Percentiles rank a stretch among this genome's conserved stretches.
Conservation (phyloP, 2,329 filamentous ascomycete species). For the Trichoderma polysporum region DNA sequence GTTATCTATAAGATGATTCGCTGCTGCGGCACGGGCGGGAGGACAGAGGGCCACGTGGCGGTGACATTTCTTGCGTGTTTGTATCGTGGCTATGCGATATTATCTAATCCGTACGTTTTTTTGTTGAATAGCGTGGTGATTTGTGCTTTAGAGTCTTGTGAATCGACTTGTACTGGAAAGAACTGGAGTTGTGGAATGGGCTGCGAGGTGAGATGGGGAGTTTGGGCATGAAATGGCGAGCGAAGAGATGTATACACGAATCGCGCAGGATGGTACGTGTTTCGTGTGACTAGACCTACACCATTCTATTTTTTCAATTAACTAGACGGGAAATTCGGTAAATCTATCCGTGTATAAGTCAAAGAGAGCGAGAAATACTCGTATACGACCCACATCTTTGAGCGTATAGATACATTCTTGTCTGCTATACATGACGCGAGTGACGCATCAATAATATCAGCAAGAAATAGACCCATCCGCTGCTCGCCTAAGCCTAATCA, state of each 20-base stretch:
- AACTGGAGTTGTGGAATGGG: neutral
- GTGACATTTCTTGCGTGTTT: neutral
- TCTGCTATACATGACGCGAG: neutral
- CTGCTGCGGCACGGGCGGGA: neutral
- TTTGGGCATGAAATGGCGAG: neutral
- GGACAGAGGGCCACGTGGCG: constrained; percentile 4
- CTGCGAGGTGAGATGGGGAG: neutral
- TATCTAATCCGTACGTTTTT: neutral
- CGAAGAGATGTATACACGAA: neutral
- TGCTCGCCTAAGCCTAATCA: neutral
- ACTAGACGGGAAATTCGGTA: neutral
- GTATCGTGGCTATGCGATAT: neutral
- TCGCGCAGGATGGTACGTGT: neutral
- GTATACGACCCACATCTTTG: neutral
- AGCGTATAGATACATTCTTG: neutral
- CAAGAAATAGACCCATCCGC: neutral
- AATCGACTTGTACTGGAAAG: too few relatives aligned
- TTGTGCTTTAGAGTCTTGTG: neutral
- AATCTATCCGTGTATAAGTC: neutral
- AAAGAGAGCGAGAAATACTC: neutral
- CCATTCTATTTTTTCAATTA: neutral
- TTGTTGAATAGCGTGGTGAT: neutral
- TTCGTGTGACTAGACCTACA: neutral
- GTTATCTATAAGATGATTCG: neutral
- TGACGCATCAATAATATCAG: neutral